Conservation (phyloP, 805 yeast genomes). For the Tetrapisispora fleetii region DNA sequence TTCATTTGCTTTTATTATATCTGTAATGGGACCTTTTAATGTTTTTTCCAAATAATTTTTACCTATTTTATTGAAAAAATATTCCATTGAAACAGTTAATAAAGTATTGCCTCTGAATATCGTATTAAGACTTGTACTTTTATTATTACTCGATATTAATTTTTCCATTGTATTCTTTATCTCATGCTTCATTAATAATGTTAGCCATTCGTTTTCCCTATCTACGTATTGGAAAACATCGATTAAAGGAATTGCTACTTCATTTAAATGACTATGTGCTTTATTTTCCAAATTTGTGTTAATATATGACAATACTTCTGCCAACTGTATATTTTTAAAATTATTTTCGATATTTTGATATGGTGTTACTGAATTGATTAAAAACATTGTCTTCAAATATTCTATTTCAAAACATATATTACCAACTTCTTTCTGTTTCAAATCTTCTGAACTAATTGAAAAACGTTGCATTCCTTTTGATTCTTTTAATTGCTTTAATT, state of each 20-base stretch:
- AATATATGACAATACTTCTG: background rate
- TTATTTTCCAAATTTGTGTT: slow-evolving; percentile 9
- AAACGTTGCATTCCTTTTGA: background rate
- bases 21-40: slow-evolving; percentile 57
- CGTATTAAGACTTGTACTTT: slow-evolving; percentile 39
- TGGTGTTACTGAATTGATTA: slow-evolving; percentile 40
- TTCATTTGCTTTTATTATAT: slow-evolving; percentile 40
- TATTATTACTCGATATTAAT: slow-evolving; percentile 27
- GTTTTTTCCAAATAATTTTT: slow-evolving; percentile 65
- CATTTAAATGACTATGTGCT: slow-evolving; percentile 33
- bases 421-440: background rate
- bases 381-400: background rate
- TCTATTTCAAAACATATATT: background rate
- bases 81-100: slow-evolving; percentile 71
- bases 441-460: background rate
- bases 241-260: slow-evolving; percentile 47
- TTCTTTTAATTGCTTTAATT: background rate
- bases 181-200: slow-evolving; percentile 52
- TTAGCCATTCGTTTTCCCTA: slow-evolving; percentile 64
- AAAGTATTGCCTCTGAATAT: slow-evolving; percentile 80
- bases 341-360: slow-evolving; percentile 56
- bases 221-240: slow-evolving; percentile 68
- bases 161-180: slow-evolving; percentile 17
- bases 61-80: slow-evolving; percentile 67
- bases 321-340: slow-evolving; percentile 26